Percentiles rank a stretch among this genome's conserved stretches.
These are phyloP conservation scores for Fusarium fujikuroi DNA, from an alignment of 2,329 filamentous ascomycete genomes.

Conservation along the genomic window DNA sequence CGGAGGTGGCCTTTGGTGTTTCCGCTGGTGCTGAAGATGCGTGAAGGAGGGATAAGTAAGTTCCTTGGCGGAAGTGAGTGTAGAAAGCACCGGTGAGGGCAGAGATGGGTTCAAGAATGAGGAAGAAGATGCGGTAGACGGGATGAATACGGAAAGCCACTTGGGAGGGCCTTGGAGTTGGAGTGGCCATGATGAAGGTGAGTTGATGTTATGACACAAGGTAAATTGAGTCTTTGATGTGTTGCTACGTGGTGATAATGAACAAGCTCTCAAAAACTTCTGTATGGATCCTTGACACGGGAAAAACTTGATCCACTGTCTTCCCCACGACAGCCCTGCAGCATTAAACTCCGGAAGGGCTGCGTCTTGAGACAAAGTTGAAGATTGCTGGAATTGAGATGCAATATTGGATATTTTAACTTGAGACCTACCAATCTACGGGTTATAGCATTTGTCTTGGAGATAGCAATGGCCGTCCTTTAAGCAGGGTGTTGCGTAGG, in stretches of 20 bases:
- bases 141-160: slow-evolving; percentile 63
- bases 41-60: slow-evolving; percentile 74
- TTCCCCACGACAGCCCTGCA: slow-evolving; percentile 18
- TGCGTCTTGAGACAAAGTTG: not conserved
- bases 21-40: slow-evolving; percentile 55
- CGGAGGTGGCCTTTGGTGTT: slow-evolving; percentile 69
- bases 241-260: slow-evolving; percentile 23
- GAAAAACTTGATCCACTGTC: slow-evolving; percentile 44
- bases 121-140: slow-evolving; percentile 77
- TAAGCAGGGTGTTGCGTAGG: not conserved
- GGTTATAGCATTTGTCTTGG: not conserved
- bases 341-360: not conserved
- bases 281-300: slow-evolving; percentile 30
- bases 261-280: slow-evolving; percentile 12
- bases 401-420: not conserved
- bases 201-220: not conserved
- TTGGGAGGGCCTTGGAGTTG: slow-evolving; percentile 31
- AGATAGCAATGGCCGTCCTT: too few relatives aligned
- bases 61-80: slow-evolving; percentile 59
- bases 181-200: slow-evolving; percentile 40
- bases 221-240: not conserved
- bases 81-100: slow-evolving; percentile 64
- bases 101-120: slow-evolving; percentile 73
- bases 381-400: not conserved
- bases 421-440: not conserved